Evolutionary conservation across 148 eudicot genomes (phyloP).

Genomic region (Arbutus unedo): DNA sequence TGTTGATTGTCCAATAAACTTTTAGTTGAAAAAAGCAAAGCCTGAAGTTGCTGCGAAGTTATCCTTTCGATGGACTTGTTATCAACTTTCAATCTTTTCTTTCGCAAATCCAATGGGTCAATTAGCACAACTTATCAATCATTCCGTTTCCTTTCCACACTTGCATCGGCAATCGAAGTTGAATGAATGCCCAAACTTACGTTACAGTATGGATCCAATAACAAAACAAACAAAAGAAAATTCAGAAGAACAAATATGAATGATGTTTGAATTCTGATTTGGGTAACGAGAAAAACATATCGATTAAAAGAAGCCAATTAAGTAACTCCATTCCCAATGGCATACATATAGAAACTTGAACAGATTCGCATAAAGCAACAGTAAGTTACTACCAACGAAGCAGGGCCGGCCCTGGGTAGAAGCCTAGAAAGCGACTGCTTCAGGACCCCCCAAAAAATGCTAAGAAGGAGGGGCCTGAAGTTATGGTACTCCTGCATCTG

Average conservation of each 20-base stretch:
- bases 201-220: background rate
- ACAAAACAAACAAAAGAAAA: background rate
- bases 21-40: background rate
- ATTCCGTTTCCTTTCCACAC: background rate
- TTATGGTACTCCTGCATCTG: too few species aligned
- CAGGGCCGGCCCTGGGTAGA: too few species aligned
- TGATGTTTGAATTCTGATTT: background rate
- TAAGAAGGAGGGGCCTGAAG: too few species aligned
- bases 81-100: background rate
- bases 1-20: too few species aligned
- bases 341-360: background rate
- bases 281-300: too few species aligned
- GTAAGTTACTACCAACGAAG: background rate
- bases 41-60: background rate
- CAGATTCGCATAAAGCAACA: slow-evolving; percentile 11
- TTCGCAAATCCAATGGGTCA: background rate
- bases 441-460: too few species aligned
- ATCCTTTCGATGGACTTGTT: background rate
- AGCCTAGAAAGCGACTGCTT: too few species aligned
- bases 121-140: background rate
- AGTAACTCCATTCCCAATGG: too few species aligned
- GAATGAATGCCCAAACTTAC: background rate
- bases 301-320: background rate
- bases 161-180: background rate
- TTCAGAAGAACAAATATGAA: background rate